Base-by-base conservation (phyloP, 371 early-diverging fungal genomes). In the Mucor irregularis region DNA sequence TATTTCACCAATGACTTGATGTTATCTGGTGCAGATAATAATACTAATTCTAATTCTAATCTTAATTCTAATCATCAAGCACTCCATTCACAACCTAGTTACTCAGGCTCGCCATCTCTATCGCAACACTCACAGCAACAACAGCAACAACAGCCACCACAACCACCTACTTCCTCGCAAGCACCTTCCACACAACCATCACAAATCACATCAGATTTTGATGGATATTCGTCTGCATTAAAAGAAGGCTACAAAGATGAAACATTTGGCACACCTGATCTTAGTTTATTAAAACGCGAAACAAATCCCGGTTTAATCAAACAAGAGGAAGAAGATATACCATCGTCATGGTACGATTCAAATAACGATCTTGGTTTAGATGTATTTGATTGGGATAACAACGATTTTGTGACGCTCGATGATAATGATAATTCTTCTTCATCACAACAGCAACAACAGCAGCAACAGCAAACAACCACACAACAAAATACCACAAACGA, bases 161-260 rank as follows among this genome's bases (percentile, higher is more conserved):
- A 55, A 16, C 50, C 35, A n/a, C 16, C 49, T 25, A 17, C 30
- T 2, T 10, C 29, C 16, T 31, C 5, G 22, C 44, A 43, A 22
- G 14, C 29, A 28, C 28, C 45, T 14, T 11, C 43, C 21, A 3
- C 30, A 30, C 14, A 29, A 14, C 22, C 39, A 31, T 2, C 51
- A 30, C 11, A 25, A 9, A 29, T 19, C n/a, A 53, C 28, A 22
- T 16, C 39, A 38, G 16, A 28, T 14, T 17, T 49, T 35, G 53
- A 38, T 44, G 38, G 57, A 21, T 55, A 48, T 49, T 55, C 59
- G 10, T 57, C 58, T 13, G 58, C 70, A 2, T 30, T 74, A 11
- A 71, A 75, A 56, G 76, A 69, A 53, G 70, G 68, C 1, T 72
- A 62, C 43, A 70, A 76, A 37, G 76, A 72, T 35, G 69, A 71